These are phyloP conservation scores for Syzygium grande DNA, from an alignment of 345 rosid species.

Conservation along the genomic window DNA sequence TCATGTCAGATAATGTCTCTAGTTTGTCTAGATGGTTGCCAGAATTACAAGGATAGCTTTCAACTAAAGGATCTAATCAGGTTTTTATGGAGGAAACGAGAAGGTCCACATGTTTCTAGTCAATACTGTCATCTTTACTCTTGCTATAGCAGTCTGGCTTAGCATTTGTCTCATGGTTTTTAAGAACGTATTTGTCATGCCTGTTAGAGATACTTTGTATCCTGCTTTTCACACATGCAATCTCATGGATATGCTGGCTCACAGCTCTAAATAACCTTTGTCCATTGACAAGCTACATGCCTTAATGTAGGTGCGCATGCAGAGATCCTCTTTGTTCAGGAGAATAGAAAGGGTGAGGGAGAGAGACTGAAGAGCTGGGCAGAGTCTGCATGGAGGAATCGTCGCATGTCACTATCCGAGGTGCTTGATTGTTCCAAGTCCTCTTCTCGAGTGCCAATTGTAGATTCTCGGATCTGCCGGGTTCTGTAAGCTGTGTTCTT, in stretches of 20 bases:
- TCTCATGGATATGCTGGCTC: not conserved
- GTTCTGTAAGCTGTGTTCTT: slow-evolving; percentile 13
- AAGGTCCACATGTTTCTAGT: not conserved
- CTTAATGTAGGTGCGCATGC: slow-evolving; percentile 59
- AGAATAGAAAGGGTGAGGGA: slow-evolving; percentile 71
- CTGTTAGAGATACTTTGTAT: not conserved
- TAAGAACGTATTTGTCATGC: not conserved
- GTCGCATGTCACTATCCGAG: slow-evolving; percentile 47
- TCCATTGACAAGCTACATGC: not conserved
- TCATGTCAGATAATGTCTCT: not conserved
- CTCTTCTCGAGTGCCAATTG: slow-evolving; percentile 30
- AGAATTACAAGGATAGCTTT: not conserved
- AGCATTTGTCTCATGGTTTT: not conserved
- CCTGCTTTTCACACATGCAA: not conserved
- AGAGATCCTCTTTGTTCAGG: slow-evolving; percentile 59
- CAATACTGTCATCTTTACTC: not conserved
- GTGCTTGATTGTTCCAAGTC: slow-evolving; percentile 41
- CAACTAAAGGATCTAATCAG: not conserved
- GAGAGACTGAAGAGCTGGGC: slow-evolving; percentile 85
- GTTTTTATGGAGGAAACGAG: not conserved
- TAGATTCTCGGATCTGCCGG: slow-evolving; percentile 61
- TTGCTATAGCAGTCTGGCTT: not conserved
- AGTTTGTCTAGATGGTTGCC: not conserved
- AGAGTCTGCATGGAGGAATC: slow-evolving; percentile 65
- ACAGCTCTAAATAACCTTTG: not conserved